These are phyloP conservation scores for cucumber (Cucumis sativus) DNA, from an alignment of 306 rosid species.

Conservation along the genomic window Cucumber_9930_V3 NC_026661.2:15799501-15800000, in stretches of 20 bases:
- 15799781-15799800: neutral
- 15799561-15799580: neutral
- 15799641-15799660: neutral
- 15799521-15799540: too few species aligned
- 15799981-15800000: neutral
- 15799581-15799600: neutral
- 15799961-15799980: neutral
- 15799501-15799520: too few species aligned
- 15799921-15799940: neutral
- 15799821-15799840: neutral
- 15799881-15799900: neutral
- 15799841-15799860: neutral
- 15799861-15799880: neutral
- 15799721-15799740: neutral
- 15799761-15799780: neutral
- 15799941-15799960: neutral
- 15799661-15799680: neutral
- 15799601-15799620: neutral
- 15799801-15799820: neutral
- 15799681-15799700: neutral
- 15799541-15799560: neutral
- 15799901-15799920: neutral
- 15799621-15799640: neutral
- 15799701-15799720: neutral
- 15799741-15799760: neutral